Evolutionary conservation across 495 filamentous ascomycete genomes (phyloP).

Genomic region (Platismatia glauca): DNA sequence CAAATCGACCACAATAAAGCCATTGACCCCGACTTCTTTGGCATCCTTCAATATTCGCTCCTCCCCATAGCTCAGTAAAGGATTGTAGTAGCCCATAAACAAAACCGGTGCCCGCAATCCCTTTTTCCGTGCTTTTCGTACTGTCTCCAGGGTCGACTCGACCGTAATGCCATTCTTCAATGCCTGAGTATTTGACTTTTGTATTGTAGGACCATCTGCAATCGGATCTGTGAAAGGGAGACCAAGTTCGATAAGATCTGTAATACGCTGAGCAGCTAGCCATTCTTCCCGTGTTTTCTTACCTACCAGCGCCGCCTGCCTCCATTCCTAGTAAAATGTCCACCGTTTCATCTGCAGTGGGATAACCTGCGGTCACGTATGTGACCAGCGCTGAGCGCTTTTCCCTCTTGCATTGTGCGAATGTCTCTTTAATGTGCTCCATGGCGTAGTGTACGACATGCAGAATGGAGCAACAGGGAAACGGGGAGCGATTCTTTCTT

Average conservation of each 20-base stretch:
- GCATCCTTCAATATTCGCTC: conserved; percentile 79
- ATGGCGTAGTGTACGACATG: conserved; percentile 37
- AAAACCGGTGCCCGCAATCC: conserved; percentile 76
- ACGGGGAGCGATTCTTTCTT: neutral
- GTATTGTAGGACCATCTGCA: conserved; percentile 90
- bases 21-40: conserved; percentile 79
- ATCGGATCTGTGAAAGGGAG: conserved; percentile 97
- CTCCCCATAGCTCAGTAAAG: conserved; percentile 85
- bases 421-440: conserved; percentile 80
- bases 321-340: conserved; percentile 83
- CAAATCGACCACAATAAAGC: conserved; percentile 95
- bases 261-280: neutral
- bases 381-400: conserved; percentile 69
- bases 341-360: conserved; percentile 69
- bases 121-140: conserved; percentile 61
- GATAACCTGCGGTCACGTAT: conserved; percentile 94
- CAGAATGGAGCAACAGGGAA: neutral
- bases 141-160: conserved; percentile 63
- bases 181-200: conserved; percentile 81
- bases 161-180: conserved; percentile 84
- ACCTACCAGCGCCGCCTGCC: conserved; percentile 79
- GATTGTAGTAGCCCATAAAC: conserved; percentile 99
- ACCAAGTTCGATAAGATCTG: conserved; percentile 72
- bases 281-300: too few species aligned
- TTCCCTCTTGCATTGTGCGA: conserved; percentile 74